A percentile compares a stretch with the other conserved stretches of the same genome.
These are phyloP conservation scores for Dentipellis fragilis DNA, from an alignment of 768 basidiomycete species.

Conservation along the genomic window DNA sequence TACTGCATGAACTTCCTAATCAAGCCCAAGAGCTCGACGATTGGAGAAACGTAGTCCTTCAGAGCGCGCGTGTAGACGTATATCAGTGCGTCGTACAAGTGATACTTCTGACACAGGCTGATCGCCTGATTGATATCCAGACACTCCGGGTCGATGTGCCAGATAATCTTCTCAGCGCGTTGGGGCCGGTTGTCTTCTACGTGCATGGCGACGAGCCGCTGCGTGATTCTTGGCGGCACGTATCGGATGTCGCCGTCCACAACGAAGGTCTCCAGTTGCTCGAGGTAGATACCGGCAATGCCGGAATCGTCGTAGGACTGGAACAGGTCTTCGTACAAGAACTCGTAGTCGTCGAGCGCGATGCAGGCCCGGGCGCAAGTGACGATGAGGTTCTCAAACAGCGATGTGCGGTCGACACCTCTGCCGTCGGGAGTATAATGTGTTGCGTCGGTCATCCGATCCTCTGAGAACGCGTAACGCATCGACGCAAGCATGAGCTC, in stretches of 20 bases:
- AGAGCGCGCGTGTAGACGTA: conserved; percentile 89
- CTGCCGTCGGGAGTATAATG: conserved; percentile 74
- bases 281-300: conserved; percentile 77
- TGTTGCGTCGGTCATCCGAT: conserved; percentile 85
- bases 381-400: conserved; percentile 83
- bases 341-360: conserved; percentile 70
- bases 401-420: conserved; percentile 82
- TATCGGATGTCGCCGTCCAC: conserved; percentile 60
- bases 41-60: conserved; percentile 79
- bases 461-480: conserved; percentile 88
- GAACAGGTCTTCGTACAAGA: conserved; percentile 89
- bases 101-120: conserved; percentile 69
- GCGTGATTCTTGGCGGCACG: conserved; percentile 83
- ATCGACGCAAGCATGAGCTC: conserved; percentile 84
- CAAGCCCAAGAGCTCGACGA: conserved; percentile 75
- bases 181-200: conserved; percentile 62
- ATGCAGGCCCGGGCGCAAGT: conserved; percentile 74
- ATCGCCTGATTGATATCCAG: conserved; percentile 93
- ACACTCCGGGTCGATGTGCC: conserved; percentile 88
- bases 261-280: conserved; percentile 73
- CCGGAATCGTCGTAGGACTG: conserved; percentile 80
- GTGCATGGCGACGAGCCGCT: conserved; percentile 72
- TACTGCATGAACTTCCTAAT: conserved; percentile 58
- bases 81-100: conserved; percentile 87
- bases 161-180: conserved; percentile 80